Evolutionary conservation across 2,329 filamentous ascomycete species (phyloP), one percentile per base, ranked within the genome.

Genomic region (Pseudocercospora musae): DNA sequence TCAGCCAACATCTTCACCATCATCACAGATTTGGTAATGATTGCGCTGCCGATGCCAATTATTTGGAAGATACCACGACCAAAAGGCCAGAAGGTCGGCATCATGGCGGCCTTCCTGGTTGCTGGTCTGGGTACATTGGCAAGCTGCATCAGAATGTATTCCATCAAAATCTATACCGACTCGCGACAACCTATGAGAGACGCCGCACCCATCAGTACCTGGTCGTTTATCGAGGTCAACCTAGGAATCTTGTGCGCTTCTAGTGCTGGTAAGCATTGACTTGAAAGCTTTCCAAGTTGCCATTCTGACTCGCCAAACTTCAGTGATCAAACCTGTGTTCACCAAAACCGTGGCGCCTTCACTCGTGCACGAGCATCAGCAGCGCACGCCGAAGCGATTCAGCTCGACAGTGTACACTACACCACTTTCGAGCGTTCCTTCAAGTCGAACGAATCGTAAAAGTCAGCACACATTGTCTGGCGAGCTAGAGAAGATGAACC

Each of bases 41-140:
- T 78, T 59, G 66, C 70, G 23, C 73, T 78, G 66, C 77, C 77
- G 0, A 70, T 78, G 8, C 65, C 75, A 2, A 77, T 77, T 54
- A 74, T 77, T 4, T 73, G 74, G 71, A 69, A 73, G 8, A 66
- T 78, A 5, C 71, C 75, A 33, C 64, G 77, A 1, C 67, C 71
- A 8, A 64, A 69, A 33, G 58, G 69, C 8, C 74, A 77, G 53
- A 70, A 72, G 56, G 66, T 76, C 10, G 76, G 73, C 6, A 68
- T 78, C 31, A 74, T 70, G 11, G 58, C 60, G n/a, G 68, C 68
- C 1, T 70, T 71, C 46, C 37, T 66, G n/a, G 58, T 68, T 4
- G 70, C 67, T 25, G 67, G 63, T 3, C 46, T 73, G n/a, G 69
- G 70, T 7, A 72, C 68, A 18, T 66, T 74, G 48, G 63, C 64